Base-by-base conservation (phyloP, 169 alveolate genomes). In the Cryptosporidium parvum region DNA sequence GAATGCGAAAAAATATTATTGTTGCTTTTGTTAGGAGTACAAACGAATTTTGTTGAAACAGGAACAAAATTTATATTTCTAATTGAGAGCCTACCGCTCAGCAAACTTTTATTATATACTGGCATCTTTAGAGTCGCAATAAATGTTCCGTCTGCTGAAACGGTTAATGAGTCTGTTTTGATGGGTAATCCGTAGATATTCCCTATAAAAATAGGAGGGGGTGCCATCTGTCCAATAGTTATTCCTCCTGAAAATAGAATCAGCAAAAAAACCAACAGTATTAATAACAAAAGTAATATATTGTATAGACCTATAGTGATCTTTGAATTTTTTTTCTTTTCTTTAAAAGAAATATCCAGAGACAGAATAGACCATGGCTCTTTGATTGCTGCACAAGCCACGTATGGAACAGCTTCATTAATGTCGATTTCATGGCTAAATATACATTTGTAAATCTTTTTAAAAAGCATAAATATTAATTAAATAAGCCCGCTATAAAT, bases 191-290 rank as follows among this genome's bases (percentile, higher is more conserved):
- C 89, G 39, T 80, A 59, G 2, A 80, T 48, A 42, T 80, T 65
- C 44, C 89, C 89, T 14, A 80, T 80, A 80, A 16, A 80, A 18
- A 80, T 67, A 16, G 89, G 89, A 23, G 89, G 89, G 26, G 75
- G 73, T 59, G 89, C 59, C 75, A 80, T 80, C 62, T 80, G 89
- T 21, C 89, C 89, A 21, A 80, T 80, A 8, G 89, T 65, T 80
- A 80, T 80, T 80, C 89, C 89, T 59, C 89, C 89, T 3, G 75
- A 59, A 65, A 80, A 80, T 39, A 80, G 44, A 16, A 80, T 29
- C 52, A 80, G 44, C 70, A 80, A 23, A 59, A 80, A 80, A 80
- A 80, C 89, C 23, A 80, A 80, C 62, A 80, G 35, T 14, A 80
- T 65, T 16, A 80, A 48, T 39, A 80, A 59, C 31, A 59, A 48